phyloP scores from a whole-genome alignment of 108 stramenopile genomes.

The Aurantiochytrium sp. region DNA sequence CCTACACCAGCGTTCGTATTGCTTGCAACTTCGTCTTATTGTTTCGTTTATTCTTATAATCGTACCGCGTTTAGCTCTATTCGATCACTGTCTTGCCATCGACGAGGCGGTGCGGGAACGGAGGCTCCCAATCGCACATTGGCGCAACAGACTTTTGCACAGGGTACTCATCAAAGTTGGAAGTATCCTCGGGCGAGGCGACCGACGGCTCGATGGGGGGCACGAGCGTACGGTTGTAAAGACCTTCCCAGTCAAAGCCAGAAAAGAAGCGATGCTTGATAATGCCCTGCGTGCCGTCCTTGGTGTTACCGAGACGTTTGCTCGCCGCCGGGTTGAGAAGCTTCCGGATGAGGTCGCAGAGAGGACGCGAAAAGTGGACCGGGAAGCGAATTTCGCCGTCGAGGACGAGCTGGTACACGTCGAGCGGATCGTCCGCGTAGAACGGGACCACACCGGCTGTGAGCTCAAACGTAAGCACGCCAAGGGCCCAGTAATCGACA shows the following conservation, averaged over 20 bases:
- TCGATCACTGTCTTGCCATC: not conserved
- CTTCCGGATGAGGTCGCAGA: conserved; percentile 63
- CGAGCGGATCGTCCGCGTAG: conserved; percentile 56
- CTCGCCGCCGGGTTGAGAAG: conserved; percentile 62
- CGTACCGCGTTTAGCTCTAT: not conserved
- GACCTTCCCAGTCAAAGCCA: conserved; percentile 67
- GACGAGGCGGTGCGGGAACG: not conserved
- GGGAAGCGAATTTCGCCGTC: conserved; percentile 47
- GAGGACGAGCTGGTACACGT: conserved; percentile 60
- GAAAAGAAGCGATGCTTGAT: conserved; percentile 76
- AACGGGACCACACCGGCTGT: conserved; percentile 63
- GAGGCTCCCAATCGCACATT: not conserved
- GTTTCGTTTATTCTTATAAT: too few relatives aligned
- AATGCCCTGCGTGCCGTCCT: conserved; percentile 62
- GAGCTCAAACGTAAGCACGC: conserved; percentile 58
- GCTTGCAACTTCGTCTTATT: too few relatives aligned
- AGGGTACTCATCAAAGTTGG: conserved; percentile 42
- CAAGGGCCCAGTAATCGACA: conserved; percentile 67
- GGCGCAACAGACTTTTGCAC: conserved; percentile 21
- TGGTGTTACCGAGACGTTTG: conserved; percentile 67
- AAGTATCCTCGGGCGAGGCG: conserved; percentile 28
- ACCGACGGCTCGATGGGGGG: conserved; percentile 57
- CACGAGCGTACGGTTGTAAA: conserved; percentile 45
- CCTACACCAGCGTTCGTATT: not conserved
- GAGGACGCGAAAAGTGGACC: conserved; percentile 45